Evolutionary conservation across 306 rosid species (phyloP).

Genomic region (Prunus armeniaca): DNA sequence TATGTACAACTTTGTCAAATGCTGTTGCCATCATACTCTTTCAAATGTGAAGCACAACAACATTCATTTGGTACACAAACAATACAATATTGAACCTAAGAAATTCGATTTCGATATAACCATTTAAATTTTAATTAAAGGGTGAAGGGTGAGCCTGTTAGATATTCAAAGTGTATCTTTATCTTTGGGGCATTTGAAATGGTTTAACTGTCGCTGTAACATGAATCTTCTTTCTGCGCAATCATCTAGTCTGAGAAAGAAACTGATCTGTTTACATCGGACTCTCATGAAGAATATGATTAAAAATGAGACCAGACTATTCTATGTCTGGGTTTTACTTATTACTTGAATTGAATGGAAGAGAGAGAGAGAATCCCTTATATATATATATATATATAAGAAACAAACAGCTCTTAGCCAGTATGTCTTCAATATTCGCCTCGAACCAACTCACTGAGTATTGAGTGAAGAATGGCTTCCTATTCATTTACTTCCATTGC

Average conservation of each 20-base stretch:
- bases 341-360: slow-evolving; percentile 18
- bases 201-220: slow-evolving; percentile 71
- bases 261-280: slow-evolving; percentile 23
- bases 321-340: background rate
- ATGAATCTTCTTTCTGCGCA: slow-evolving; percentile 22
- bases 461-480: slow-evolving; percentile 47
- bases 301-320: slow-evolving; percentile 38
- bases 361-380: slow-evolving; percentile 13
- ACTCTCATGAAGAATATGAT: slow-evolving; percentile 47
- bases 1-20: background rate
- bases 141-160: no score
- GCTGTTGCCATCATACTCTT: background rate
- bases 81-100: background rate
- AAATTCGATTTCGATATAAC: no score
- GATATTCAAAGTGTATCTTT: background rate
- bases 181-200: slow-evolving; percentile 31
- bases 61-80: background rate
- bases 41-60: background rate
- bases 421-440: background rate
- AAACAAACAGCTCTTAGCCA: slow-evolving; percentile 25
- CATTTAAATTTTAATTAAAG: background rate
- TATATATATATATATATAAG: slow-evolving; percentile 46
- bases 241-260: slow-evolving; percentile 31
- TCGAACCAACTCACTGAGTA: background rate
- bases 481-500: slow-evolving; percentile 27